phyloP scores from a whole-genome alignment of 2,329 filamentous ascomycete genomes.

The Botrytis hyacinthi region DNA sequence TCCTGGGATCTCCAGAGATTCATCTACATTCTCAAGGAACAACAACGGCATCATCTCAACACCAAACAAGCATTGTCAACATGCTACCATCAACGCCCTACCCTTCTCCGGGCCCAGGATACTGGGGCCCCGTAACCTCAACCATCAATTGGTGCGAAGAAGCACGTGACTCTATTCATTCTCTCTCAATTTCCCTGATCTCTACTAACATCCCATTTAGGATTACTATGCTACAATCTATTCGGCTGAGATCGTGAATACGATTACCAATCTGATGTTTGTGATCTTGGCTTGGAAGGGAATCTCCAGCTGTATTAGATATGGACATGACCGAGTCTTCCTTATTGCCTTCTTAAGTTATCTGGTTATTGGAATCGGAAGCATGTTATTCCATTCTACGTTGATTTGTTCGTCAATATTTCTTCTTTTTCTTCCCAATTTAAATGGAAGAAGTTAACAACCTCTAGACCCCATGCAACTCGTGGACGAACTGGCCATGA shows the following conservation, averaged over 20 bases:
- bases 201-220: neutral
- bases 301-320: neutral
- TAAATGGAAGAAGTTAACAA: neutral
- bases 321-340: neutral
- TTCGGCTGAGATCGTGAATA: slow-evolving; percentile 1
- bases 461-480: neutral
- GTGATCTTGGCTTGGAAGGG: slow-evolving; percentile 8
- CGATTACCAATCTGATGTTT: slow-evolving; percentile 4
- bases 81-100: slow-evolving; percentile 8
- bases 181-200: no score
- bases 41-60: neutral
- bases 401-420: neutral
- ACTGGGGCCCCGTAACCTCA: slow-evolving; percentile 3
- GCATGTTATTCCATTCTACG: slow-evolving; percentile 4
- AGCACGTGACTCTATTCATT: neutral
- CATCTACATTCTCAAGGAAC: neutral
- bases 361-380: neutral
- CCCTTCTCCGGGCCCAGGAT: neutral
- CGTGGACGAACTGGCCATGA: slow-evolving; percentile 5
- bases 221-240: slow-evolving; percentile 12
- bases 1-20: neutral
- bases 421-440: neutral
- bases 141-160: slow-evolving; percentile 14
- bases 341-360: neutral
- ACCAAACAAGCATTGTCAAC: no score